These are phyloP conservation scores for Colletotrichum lupini DNA, from an alignment of 2,329 filamentous ascomycete species.

Conservation along the genomic window DNA sequence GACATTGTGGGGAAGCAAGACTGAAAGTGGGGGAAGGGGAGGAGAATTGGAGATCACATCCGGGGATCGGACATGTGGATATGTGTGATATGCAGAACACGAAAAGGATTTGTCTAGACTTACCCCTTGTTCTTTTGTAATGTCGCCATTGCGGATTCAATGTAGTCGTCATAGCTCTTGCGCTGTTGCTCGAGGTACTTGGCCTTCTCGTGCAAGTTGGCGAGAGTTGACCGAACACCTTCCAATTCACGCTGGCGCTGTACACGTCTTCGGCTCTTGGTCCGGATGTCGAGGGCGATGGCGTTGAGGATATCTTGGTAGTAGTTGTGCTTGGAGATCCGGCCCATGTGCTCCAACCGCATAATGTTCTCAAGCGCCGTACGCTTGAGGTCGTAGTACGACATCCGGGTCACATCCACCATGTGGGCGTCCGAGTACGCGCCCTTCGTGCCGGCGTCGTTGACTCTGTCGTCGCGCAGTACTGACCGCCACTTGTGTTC, in stretches of 20 bases:
- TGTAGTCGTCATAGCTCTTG: slow-evolving; percentile 98
- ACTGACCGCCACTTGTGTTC: slow-evolving; percentile 88
- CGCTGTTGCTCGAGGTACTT: slow-evolving; percentile 93
- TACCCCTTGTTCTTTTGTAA: slow-evolving; percentile 95
- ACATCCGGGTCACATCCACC: slow-evolving; percentile 89
- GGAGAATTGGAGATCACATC: background rate
- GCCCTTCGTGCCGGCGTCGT: slow-evolving; percentile 75
- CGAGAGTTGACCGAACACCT: slow-evolving; percentile 79
- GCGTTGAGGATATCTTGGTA: slow-evolving; percentile 99
- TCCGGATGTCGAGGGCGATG: slow-evolving; percentile 95
- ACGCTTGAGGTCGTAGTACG: slow-evolving; percentile 91
- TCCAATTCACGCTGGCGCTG: slow-evolving; percentile 94
- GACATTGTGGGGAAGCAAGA: background rate
- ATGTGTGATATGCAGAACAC: background rate
- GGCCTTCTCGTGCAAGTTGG: slow-evolving; percentile 85
- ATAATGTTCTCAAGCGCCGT: slow-evolving; percentile 95
- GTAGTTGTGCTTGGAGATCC: slow-evolving; percentile 89
- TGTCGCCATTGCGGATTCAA: slow-evolving; percentile 97
- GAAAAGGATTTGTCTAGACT: slow-evolving; percentile 41
- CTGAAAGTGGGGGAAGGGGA: background rate
- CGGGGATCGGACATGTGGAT: background rate
- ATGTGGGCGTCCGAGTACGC: slow-evolving; percentile 93
- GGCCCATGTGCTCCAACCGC: slow-evolving; percentile 84
- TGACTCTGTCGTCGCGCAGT: slow-evolving; percentile 82
- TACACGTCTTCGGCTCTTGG: slow-evolving; percentile 92